Conservation (phyloP, 2,329 filamentous ascomycete species). For the Chaetomiaceae sp. region DNA sequence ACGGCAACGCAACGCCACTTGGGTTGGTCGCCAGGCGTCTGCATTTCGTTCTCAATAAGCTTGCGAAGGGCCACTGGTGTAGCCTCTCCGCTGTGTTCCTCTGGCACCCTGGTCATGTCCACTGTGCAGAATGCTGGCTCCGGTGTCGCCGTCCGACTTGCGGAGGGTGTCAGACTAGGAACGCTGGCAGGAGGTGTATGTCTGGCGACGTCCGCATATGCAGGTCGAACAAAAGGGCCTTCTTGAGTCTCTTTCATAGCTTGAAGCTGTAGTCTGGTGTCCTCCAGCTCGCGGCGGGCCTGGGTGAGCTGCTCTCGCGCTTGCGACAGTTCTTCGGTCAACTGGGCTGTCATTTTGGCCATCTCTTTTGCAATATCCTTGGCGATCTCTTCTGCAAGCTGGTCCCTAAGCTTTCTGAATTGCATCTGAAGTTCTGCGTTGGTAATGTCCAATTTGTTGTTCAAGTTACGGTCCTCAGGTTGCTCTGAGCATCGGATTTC, state of each 20-base stretch:
- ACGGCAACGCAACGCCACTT: slow-evolving; percentile 2
- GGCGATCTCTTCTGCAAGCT: neutral
- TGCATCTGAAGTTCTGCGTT: slow-evolving; percentile 3
- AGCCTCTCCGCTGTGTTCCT: neutral
- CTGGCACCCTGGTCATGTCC: neutral
- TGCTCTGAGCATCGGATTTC: slow-evolving; percentile 1
- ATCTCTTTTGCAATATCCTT: slow-evolving; percentile 1
- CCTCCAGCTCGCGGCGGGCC: slow-evolving; percentile 2
- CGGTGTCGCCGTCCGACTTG: neutral
- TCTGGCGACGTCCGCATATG: slow-evolving; percentile 9
- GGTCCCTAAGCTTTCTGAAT: slow-evolving; percentile 7
- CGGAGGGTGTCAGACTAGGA: slow-evolving; percentile 1
- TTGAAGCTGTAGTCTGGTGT: slow-evolving; percentile 5
- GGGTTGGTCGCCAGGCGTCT: neutral
- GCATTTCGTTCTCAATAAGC: slow-evolving; percentile 5
- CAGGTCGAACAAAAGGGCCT: neutral
- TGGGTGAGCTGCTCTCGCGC: slow-evolving; percentile 2
- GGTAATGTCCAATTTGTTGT: slow-evolving; percentile 7
- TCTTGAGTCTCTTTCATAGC: slow-evolving; percentile 5
- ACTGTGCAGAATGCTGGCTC: slow-evolving; percentile 1
- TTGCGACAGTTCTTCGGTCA: slow-evolving; percentile 4
- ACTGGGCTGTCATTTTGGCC: neutral
- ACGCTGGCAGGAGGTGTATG: neutral
- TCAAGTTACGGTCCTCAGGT: slow-evolving; percentile 2
- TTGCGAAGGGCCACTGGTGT: slow-evolving; percentile 4